Evolutionary conservation across 1,284 basidiomycete genomes (phyloP), one percentile per base, ranked within the genome.

Genomic region (Microbotryomycetes sp.): DNA sequence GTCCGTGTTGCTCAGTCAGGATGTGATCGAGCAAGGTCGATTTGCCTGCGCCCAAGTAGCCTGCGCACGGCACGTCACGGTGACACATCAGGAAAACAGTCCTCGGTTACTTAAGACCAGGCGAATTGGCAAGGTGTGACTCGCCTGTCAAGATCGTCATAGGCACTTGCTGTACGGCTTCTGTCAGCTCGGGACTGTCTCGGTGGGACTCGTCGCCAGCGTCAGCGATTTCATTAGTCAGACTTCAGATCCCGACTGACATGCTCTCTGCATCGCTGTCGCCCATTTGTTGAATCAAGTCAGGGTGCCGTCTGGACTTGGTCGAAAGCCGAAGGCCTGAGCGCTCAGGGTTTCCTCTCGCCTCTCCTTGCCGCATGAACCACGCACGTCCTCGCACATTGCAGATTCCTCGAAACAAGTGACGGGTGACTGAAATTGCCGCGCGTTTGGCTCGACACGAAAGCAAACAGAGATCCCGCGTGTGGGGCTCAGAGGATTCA

Each of bases 21-120:
- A 96, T 93, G 42, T 90, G 85, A 70, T 80, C 73, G 15, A 97
- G 81, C 42, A 94, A 78, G 0, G 92, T 93, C 6, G 89, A 90
- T 77, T 96, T 96, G 36, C 92, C 92, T 6, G 77, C 76, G 4
- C 92, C 92, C 3, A 96, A 81, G 71, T 93, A 94, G 5, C 92
- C 92, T 42, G 60, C 87, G 91, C 59, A 96, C 87, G 63, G 94
- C n/a, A 56, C 22, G 9, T 25, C 23, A 12, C 30, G 54, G 31
- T 19, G 19, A 19, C 36, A 42, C 36, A 42, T 9, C 49, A 12
- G 23, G 7, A n/a, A 15, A 25, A 28, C 49, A 25, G 15, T 15
- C 29, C 29, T 7, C 49, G 49, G 15, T 15, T 15, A 46, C 29
- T 12, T 28, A 22, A 12, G 12, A 22, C 23, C 23, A 28, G 23